Evolutionary conservation across 2,329 filamentous ascomycete genomes (phyloP).

Genomic region (Calonectria pseudoturangicola): DNA sequence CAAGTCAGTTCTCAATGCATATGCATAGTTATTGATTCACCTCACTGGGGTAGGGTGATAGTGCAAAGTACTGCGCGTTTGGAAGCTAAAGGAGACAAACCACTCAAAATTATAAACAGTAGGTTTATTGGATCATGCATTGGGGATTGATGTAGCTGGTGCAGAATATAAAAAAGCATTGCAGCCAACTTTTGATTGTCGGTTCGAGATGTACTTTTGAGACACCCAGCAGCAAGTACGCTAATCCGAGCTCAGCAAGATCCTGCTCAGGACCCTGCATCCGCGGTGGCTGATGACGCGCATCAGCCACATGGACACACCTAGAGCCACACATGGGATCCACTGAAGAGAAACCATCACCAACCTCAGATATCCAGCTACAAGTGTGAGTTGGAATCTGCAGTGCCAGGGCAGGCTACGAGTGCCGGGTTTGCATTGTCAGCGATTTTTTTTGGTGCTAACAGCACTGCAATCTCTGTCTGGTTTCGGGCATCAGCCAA

Average conservation of each 20-base stretch:
- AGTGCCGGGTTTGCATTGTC: conserved; percentile 1
- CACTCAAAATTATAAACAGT: too few species aligned
- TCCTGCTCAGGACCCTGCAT: conserved; percentile 32
- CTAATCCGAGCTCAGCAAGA: not conserved
- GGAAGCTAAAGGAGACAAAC: too few species aligned
- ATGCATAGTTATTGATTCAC: too few species aligned
- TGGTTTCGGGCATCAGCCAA: not conserved
- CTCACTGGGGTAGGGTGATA: too few species aligned
- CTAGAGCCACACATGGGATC: conserved; percentile 48
- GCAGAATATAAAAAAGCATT: too few species aligned
- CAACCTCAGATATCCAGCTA: conserved; percentile 47
- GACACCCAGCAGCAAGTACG: not conserved
- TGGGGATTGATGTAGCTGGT: too few species aligned
- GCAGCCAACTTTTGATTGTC: too few species aligned
- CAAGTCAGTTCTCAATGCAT: too few species aligned
- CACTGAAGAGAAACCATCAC: conserved; percentile 54
- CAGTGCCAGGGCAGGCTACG: conserved; percentile 12
- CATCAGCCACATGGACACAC: conserved; percentile 41
- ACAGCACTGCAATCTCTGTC: not conserved
- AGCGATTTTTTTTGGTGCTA: not conserved
- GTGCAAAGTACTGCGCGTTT: too few species aligned
- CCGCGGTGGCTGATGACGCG: conserved; percentile 40
- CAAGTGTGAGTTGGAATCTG: conserved; percentile 39
- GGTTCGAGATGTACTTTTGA: too few species aligned
- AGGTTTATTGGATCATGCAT: too few species aligned